Conservation (phyloP, 75 land plant species). For the Pinus albicaulis region DNA sequence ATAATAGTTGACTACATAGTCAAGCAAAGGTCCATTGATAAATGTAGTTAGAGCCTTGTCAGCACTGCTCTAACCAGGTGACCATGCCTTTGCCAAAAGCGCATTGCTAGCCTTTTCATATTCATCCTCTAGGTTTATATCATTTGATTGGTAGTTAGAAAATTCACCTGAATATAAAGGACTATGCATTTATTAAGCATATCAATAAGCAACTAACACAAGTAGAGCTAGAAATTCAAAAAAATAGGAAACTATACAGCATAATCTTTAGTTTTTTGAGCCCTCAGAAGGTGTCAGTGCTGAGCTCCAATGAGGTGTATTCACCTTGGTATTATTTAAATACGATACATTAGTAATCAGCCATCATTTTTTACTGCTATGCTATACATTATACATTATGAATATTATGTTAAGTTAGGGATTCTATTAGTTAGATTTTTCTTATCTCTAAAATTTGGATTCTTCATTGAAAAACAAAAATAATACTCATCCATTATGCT, state of each 20-base stretch:
- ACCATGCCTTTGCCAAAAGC: slow-evolving; percentile 90
- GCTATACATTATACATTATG: neutral
- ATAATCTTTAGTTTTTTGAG: too few species aligned
- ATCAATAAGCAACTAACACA: neutral
- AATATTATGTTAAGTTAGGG: too few species aligned
- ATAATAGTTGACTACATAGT: slow-evolving; percentile 64
- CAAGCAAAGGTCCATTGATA: slow-evolving; percentile 71
- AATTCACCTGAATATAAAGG: slow-evolving; percentile 48
- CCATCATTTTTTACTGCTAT: too few species aligned
- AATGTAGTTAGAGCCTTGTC: slow-evolving; percentile 79
- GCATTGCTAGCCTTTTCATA: slow-evolving; percentile 92
- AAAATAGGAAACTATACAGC: too few species aligned
- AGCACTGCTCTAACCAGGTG: slow-evolving; percentile 95
- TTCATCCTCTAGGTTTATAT: slow-evolving; percentile 75
- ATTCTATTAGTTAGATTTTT: neutral
- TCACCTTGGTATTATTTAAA: too few species aligned
- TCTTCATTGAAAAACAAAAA: neutral
- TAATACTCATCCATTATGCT: neutral
- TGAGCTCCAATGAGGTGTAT: too few species aligned
- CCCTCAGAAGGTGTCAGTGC: too few species aligned
- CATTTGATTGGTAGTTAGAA: slow-evolving; percentile 54
- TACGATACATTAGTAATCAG: too few species aligned
- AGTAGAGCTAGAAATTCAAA: too few species aligned
- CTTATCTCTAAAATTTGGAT: neutral
- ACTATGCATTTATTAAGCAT: neutral